Evolutionary conservation across 306 rosid species (phyloP).

Genomic region (Echinosophora koreensis): DNA sequence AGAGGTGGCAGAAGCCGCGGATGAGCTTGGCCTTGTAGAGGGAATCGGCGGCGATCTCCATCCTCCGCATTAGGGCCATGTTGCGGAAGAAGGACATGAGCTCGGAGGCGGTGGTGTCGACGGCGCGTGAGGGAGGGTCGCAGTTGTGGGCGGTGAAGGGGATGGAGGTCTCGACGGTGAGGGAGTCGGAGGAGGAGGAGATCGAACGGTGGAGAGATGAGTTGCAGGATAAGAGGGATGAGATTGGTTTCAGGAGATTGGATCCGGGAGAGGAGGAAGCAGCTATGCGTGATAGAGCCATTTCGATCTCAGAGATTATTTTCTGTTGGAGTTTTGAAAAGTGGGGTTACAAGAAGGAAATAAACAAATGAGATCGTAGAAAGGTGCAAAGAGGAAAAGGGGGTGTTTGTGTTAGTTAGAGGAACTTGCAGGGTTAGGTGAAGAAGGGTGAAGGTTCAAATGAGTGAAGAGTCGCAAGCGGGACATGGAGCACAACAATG

Average conservation of each 20-base stretch:
- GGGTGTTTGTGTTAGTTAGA: too few species aligned
- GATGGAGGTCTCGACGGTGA: constrained; percentile 71
- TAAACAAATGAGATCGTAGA: too few species aligned
- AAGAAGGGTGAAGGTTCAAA: too few species aligned
- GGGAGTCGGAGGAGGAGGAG: constrained; percentile 53
- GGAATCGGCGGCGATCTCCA: constrained; percentile 90
- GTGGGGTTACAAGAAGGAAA: too few species aligned
- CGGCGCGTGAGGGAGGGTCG: constrained; percentile 74
- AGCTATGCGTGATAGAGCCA: constrained; percentile 63
- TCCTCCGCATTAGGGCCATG: constrained; percentile 84
- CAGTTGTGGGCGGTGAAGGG: constrained; percentile 77
- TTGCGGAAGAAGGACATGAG: constrained; percentile 65
- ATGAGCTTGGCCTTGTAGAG: constrained; percentile 89
- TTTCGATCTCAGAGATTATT: constrained; percentile 36
- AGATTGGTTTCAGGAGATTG: constrained; percentile 57
- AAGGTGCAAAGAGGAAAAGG: too few species aligned
- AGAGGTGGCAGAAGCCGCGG: constrained; percentile 90
- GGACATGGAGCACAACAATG: too few species aligned
- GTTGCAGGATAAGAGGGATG: constrained; percentile 48
- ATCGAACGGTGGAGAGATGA: constrained; percentile 59
- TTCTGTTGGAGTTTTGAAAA: too few species aligned
- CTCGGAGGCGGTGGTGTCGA: constrained; percentile 66
- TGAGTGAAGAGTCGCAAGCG: too few species aligned
- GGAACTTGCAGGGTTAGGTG: too few species aligned
- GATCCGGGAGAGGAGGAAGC: constrained; percentile 53